Conservation (phyloP, 768 basidiomycete species). For the Exsudoporus frostii region DNA sequence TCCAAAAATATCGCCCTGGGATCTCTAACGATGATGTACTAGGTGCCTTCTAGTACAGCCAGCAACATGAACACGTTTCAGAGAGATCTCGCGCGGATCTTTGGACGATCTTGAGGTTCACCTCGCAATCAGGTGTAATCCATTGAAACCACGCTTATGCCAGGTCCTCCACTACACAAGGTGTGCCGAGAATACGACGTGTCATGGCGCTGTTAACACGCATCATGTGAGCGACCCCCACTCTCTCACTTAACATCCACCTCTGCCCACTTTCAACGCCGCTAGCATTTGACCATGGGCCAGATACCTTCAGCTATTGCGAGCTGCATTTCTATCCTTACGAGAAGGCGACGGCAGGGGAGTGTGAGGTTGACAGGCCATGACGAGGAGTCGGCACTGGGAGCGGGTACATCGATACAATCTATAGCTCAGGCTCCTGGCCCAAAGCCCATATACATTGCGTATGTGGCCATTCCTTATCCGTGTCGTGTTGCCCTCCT, state of each 20-base stretch:
- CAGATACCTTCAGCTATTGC: conserved; percentile 11
- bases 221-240: background rate
- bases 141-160: conserved; percentile 4
- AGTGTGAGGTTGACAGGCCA: conserved; percentile 12
- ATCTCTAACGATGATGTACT: background rate
- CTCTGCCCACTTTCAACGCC: conserved; percentile 7
- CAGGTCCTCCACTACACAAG: conserved; percentile 4
- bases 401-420: background rate
- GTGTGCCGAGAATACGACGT: background rate
- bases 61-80: background rate
- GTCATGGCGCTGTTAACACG: conserved; percentile 9
- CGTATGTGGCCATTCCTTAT: conserved; percentile 16
- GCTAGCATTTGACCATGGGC: conserved; percentile 20
- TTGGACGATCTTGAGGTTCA: background rate
- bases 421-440: background rate
- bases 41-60: background rate
- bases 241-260: background rate
- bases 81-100: background rate
- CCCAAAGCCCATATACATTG: conserved; percentile 25
- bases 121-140: background rate
- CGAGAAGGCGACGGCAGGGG: conserved; percentile 1
- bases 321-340: background rate
- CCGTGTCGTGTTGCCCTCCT: background rate
- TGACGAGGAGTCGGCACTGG: conserved; percentile 18
- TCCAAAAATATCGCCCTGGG: background rate